phyloP scores from a whole-genome alignment of 2,329 filamentous ascomycete species.

The Chaetomium globosum region DNA sequence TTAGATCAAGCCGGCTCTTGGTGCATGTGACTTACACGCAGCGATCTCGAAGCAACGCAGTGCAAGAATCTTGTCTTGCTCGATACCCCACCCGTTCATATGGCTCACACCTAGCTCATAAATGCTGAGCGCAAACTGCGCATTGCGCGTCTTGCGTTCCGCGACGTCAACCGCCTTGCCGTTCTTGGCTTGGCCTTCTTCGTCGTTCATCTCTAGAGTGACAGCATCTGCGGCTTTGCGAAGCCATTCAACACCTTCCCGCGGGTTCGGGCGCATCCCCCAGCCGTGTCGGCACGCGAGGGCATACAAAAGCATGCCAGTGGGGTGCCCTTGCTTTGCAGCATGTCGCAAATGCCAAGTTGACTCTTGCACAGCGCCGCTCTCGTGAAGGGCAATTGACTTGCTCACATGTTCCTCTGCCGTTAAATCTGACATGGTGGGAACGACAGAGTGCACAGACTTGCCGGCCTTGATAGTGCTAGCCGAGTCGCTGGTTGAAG shows the following conservation, averaged over 20 bases:
- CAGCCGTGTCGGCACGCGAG: conserved; percentile 94
- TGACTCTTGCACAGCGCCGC: conserved; percentile 84
- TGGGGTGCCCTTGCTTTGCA: conserved; percentile 81
- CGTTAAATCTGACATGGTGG: conserved; percentile 68
- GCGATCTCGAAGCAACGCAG: conserved; percentile 96
- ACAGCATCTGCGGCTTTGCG: conserved; percentile 86
- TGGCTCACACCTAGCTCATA: conserved; percentile 96
- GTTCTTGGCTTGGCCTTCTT: conserved; percentile 68
- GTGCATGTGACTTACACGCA: conserved; percentile 61
- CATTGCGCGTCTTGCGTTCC: conserved; percentile 80
- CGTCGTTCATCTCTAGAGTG: conserved; percentile 78
- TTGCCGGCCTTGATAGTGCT: conserved; percentile 56
- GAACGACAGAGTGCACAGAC: conserved; percentile 51
- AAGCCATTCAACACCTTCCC: conserved; percentile 89
- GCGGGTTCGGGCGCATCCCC: conserved; percentile 92
- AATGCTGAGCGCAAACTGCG: conserved; percentile 91
- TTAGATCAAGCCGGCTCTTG: not conserved
- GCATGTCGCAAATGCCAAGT: conserved; percentile 94
- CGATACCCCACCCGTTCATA: conserved; percentile 97
- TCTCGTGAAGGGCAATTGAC: conserved; percentile 87
- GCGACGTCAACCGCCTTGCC: conserved; percentile 65
- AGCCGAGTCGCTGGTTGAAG: conserved; percentile 56
- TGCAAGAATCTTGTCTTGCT: conserved; percentile 85
- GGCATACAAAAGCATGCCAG: conserved; percentile 94
- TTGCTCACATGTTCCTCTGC: conserved; percentile 87